Evolutionary conservation across 176 grass and related monocot species (phyloP).

Genomic region (Aegilops umbellulata): DNA sequence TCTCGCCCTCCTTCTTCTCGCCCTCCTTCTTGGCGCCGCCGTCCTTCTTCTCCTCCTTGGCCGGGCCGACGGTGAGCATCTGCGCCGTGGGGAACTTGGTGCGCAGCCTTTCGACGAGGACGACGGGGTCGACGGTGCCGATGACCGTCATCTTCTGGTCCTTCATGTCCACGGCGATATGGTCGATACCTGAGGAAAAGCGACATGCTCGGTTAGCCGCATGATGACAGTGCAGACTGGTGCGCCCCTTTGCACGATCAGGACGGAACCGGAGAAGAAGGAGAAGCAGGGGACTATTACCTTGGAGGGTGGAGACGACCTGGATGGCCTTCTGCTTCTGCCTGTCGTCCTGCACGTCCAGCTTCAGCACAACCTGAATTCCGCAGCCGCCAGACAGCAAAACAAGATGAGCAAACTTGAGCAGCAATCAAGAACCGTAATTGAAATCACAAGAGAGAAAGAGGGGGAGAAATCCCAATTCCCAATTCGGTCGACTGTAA

Average conservation of each 20-base stretch:
- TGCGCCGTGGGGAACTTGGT: conserved; percentile 16
- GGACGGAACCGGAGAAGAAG: background rate
- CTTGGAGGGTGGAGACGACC: conserved; percentile 48
- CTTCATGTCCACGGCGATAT: conserved; percentile 64
- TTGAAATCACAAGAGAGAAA: too few relatives aligned
- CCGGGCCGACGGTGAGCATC: conserved; percentile 49
- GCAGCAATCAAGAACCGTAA: too few relatives aligned
- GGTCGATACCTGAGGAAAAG: conserved; percentile 51
- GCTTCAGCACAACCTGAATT: conserved; percentile 60
- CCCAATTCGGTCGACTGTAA: background rate
- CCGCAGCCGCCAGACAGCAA: background rate
- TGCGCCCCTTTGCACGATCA: background rate
- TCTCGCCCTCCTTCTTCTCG: conserved; percentile 3
- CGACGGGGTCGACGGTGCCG: conserved; percentile 58
- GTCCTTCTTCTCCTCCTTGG: conserved; percentile 66
- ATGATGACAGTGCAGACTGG: background rate
- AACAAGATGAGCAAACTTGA: background rate
- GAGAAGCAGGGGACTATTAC: background rate
- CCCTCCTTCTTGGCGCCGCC: background rate
- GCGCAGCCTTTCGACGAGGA: conserved; percentile 51
- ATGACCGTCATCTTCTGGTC: conserved; percentile 64
- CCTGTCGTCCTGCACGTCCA: conserved; percentile 80
- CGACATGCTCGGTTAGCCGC: too few relatives aligned
- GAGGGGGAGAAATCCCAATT: background rate
- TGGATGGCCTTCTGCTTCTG: conserved; percentile 80